These are phyloP conservation scores for Ustulina deusta DNA, from an alignment of 2,329 filamentous ascomycete genomes.

Conservation along the genomic window DNA sequence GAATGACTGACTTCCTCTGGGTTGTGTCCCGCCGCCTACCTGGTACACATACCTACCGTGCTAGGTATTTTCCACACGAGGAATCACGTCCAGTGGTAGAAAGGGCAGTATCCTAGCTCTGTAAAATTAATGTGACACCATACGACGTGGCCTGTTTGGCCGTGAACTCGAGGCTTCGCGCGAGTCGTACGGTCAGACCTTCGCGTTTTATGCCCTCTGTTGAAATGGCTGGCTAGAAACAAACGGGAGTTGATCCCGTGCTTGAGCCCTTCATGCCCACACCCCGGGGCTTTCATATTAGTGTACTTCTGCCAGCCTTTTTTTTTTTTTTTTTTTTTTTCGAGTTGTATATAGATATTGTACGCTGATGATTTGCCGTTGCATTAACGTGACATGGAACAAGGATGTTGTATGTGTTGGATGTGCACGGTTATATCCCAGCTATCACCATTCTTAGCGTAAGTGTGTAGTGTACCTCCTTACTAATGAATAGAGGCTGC, in stretches of 20 bases:
- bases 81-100: conserved; percentile 1
- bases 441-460: neutral
- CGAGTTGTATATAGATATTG: too few species aligned
- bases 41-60: conserved; percentile 4
- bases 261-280: neutral
- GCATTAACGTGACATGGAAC: conserved; percentile 21
- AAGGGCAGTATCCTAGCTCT: neutral
- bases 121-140: conserved; percentile 14
- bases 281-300: neutral
- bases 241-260: neutral
- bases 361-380: neutral
- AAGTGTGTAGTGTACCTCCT: neutral
- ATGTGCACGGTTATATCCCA: conserved; percentile 6
- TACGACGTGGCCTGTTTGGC: conserved; percentile 12
- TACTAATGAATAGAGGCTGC: neutral
- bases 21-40: neutral
- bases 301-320: neutral
- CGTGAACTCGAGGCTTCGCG: neutral
- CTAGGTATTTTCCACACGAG: neutral
- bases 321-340: too few species aligned
- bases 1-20: neutral
- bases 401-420: conserved; percentile 13
- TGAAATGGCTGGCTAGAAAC: neutral
- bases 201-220: conserved; percentile 12
- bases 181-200: conserved; percentile 13